Conservation (phyloP, 1,139 yeast species). For the Kodamaea derodonti region DNA sequence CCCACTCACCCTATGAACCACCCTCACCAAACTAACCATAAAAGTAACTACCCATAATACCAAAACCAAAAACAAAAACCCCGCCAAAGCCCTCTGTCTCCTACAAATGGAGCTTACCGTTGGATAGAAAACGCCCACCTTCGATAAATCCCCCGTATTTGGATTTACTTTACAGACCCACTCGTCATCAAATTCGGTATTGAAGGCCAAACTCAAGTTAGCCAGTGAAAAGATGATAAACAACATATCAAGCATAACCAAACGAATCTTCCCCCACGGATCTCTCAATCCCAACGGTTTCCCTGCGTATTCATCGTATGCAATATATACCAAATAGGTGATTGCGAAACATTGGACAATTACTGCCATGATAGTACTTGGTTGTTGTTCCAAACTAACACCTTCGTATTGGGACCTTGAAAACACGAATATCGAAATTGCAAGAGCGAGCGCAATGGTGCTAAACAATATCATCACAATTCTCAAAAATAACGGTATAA, state of each 20-base stretch:
- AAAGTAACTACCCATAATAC: slow-evolving; percentile 84
- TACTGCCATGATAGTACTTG: slow-evolving; percentile 90
- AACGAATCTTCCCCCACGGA: slow-evolving; percentile 76
- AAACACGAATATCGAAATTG: slow-evolving; percentile 56
- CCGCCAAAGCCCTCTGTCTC: slow-evolving; percentile 75
- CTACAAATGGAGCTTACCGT: slow-evolving; percentile 55
- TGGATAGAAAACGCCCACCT: slow-evolving; percentile 24
- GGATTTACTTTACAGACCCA: slow-evolving; percentile 67
- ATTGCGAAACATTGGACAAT: slow-evolving; percentile 79
- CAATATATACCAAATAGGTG: slow-evolving; percentile 72
- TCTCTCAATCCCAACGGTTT: slow-evolving; percentile 87
- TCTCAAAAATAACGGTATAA: slow-evolving; percentile 74
- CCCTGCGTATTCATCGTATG: slow-evolving; percentile 88
- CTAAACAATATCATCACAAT: slow-evolving; percentile 62
- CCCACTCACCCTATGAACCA: slow-evolving; percentile 63
- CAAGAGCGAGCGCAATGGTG: slow-evolving; percentile 61
- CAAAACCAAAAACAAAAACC: slow-evolving; percentile 72
- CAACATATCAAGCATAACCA: slow-evolving; percentile 72
- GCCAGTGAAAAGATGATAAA: slow-evolving; percentile 94
- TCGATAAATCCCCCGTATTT: slow-evolving; percentile 13
- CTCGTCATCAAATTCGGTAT: slow-evolving; percentile 71
- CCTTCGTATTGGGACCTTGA: slow-evolving; percentile 40
- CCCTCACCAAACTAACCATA: slow-evolving; percentile 75
- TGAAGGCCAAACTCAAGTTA: slow-evolving; percentile 78
- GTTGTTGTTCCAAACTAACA: slow-evolving; percentile 62